Evolutionary conservation across 805 yeast genomes (phyloP).

Genomic region (Teunomyces barrocoloradensis): DNA sequence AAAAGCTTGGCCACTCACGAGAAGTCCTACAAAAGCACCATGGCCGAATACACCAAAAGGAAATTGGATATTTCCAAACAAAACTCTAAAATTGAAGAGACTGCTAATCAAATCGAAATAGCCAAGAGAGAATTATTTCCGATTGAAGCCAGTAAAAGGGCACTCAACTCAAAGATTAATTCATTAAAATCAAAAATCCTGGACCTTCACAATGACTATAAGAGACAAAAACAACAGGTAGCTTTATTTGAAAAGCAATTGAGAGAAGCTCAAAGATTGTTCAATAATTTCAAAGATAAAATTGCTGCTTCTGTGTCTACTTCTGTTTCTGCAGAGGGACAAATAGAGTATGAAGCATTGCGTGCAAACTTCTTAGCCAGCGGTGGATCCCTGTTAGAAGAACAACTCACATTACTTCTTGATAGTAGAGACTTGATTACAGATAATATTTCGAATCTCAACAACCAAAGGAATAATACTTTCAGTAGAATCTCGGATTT

Average conservation of each 20-base stretch:
- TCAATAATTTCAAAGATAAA: constrained; percentile 30
- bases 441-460: constrained; percentile 20
- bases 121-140: constrained; percentile 57
- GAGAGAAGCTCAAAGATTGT: constrained; percentile 33
- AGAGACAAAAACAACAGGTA: constrained; percentile 47
- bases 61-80: constrained; percentile 41
- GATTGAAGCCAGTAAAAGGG: constrained; percentile 52
- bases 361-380: constrained; percentile 54
- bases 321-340: constrained; percentile 48
- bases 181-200: constrained; percentile 47
- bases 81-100: constrained; percentile 35
- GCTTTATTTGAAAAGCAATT: constrained; percentile 47
- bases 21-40: constrained; percentile 21
- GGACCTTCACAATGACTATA: constrained; percentile 51
- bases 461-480: constrained; percentile 33
- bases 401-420: constrained; percentile 38
- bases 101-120: constrained; percentile 40
- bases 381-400: constrained; percentile 59
- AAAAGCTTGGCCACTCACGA: constrained; percentile 26
- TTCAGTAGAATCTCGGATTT: constrained; percentile 40
- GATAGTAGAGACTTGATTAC: constrained; percentile 46
- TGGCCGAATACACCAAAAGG: constrained; percentile 46
- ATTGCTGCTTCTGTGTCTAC: constrained; percentile 16
- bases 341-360: constrained; percentile 55
- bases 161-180: constrained; percentile 45